Evolutionary conservation across 1,139 yeast genomes (phyloP).

Genomic region (Nakaseomyces delphensis): DNA sequence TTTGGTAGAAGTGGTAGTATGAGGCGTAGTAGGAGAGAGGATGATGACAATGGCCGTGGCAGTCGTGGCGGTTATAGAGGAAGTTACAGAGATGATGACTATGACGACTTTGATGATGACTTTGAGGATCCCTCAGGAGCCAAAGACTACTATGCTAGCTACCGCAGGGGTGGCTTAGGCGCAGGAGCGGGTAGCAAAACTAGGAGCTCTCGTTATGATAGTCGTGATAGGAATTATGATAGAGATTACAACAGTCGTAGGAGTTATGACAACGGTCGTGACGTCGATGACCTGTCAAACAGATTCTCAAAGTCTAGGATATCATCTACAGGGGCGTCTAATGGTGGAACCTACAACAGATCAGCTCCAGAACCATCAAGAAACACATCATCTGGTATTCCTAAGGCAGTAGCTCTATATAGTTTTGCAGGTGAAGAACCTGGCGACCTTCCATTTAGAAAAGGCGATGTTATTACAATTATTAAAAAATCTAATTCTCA

Average conservation of each 20-base stretch:
- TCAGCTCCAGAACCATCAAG: constrained; percentile 26
- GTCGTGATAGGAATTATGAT: constrained; percentile 8
- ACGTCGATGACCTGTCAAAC: constrained; percentile 32
- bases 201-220: constrained; percentile 34
- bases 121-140: constrained; percentile 32
- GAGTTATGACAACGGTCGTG: constrained; percentile 15
- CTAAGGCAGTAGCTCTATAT: constrained; percentile 83
- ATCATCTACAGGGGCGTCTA: constrained; percentile 26
- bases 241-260: constrained; percentile 8
- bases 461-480: constrained; percentile 92
- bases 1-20: constrained; percentile 26
- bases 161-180: constrained; percentile 16
- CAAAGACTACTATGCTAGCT: constrained; percentile 27
- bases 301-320: constrained; percentile 28
- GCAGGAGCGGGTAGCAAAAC: constrained; percentile 11
- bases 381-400: constrained; percentile 38
- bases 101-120: constrained; percentile 11
- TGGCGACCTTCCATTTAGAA: constrained; percentile 85
- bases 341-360: constrained; percentile 30
- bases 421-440: constrained; percentile 61
- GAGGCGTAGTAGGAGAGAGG: constrained; percentile 38
- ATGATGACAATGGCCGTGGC: constrained; percentile 17
- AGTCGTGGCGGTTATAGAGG: constrained; percentile 12
- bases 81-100: constrained; percentile 10
- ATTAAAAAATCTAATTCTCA: constrained; percentile 75